Conservation (phyloP, 163 green algal species). For the Prototheca wickerhamii region DNA sequence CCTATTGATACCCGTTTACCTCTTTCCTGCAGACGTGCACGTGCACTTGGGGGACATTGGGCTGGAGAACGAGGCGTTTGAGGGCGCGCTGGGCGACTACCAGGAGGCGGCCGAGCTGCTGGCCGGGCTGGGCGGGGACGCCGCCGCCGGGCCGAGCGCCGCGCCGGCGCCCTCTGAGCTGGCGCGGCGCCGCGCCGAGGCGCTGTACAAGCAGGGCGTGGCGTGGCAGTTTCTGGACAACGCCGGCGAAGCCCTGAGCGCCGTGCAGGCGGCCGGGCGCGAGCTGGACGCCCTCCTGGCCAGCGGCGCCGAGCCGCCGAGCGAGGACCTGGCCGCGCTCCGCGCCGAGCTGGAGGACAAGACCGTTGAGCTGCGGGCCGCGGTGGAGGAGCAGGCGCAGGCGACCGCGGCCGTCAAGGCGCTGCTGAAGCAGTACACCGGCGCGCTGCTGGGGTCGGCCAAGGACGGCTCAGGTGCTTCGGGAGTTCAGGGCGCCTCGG, state of each 20-base stretch:
- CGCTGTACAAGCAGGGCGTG: conserved; percentile 50
- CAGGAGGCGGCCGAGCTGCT: conserved; percentile 36
- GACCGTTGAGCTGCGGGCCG: conserved; percentile 33
- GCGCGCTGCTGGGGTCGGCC: conserved; percentile 3
- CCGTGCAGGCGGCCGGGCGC: neutral
- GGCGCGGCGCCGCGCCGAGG: conserved; percentile 44
- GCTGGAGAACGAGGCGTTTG: conserved; percentile 59
- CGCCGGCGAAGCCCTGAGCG: neutral
- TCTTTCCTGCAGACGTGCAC: conserved; percentile 43
- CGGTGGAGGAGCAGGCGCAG: conserved; percentile 16
- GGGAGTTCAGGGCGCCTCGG: neutral
- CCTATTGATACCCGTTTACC: neutral
- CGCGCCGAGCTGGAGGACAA: conserved; percentile 30
- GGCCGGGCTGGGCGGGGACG: conserved; percentile 7
- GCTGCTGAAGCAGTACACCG: neutral
- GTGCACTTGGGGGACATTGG: conserved; percentile 55
- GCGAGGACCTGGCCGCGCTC: neutral
- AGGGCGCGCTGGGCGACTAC: conserved; percentile 43
- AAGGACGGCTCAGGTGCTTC: too few species aligned
- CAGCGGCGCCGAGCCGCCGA: neutral
- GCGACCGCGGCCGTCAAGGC: conserved; percentile 18
- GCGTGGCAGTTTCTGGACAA: conserved; percentile 45
- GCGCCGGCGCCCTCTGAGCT: conserved; percentile 2
- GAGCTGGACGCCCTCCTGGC: neutral
- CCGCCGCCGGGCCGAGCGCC: neutral